Base-by-base conservation (phyloP, 169 alveolate genomes). In the Plasmodium knowlesi region DNA sequence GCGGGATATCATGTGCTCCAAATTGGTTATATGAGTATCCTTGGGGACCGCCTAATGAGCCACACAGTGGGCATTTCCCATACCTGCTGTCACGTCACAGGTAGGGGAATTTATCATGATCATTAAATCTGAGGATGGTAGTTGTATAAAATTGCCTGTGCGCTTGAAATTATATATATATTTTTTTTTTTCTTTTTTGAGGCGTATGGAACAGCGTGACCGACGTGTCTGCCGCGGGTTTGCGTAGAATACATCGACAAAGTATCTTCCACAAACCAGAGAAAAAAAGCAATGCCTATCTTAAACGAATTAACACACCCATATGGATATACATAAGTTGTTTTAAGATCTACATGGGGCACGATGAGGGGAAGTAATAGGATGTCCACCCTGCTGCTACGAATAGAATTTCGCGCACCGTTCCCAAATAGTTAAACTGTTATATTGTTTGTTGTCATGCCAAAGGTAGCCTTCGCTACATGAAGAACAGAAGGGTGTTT, bases 11-110 rank as follows among this genome's bases (percentile, higher is more conserved):
- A 43, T 3, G 4, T 10, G 54, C 54, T 43, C 54, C 54, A 43
- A 43, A 10, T 43, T 43, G n/a, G 54, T 43, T 2, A 43, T 43
- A 43, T 10, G 54, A n/a, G 54, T 39, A 43, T 43, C 54, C 54
- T 10, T n/a, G n/a, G 5, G n/a, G 5, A 43, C 54, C 22, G 8
- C 22, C 5, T 50, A 12, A 50, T 12, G 8, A 16, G 25, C 61
- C 22, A 10, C 61, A 50, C 8, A 50, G 22, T 16, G 61, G 22
- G 5, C 76, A 67, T 25, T 67, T 67, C 76, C 76, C 30, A 67
- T 82, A 82, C 90, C 90, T 57, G 70, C 37, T 46, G 90, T 41
- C 28, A 54, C 28, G 46, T 82, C 90, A 22, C 57, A 53, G 71
- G 12, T 50, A 37, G 70, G 90, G 61, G 37, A 28, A 32, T 4